These are phyloP conservation scores for Neofusicoccum umdonicola DNA, from an alignment of 2,329 filamentous ascomycete species.

Conservation along the genomic window DNA sequence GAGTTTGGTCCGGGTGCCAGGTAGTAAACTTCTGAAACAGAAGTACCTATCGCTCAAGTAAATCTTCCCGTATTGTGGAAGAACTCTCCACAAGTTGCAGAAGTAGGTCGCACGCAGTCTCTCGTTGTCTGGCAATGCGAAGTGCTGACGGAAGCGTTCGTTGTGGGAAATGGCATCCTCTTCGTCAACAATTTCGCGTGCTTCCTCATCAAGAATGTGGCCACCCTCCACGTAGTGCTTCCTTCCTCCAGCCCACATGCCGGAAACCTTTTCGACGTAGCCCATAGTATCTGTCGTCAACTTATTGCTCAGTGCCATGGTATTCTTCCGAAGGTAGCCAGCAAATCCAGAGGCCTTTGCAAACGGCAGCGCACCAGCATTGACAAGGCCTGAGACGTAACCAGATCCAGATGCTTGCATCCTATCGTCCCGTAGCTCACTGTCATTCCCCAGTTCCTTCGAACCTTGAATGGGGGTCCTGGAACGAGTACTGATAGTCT, in stretches of 20 bases:
- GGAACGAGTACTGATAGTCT: conserved; percentile 7
- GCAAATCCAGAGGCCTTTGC: conserved; percentile 81
- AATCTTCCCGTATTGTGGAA: conserved; percentile 93
- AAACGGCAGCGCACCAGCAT: conserved; percentile 70
- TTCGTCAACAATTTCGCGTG: conserved; percentile 56
- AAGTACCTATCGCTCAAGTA: conserved; percentile 87
- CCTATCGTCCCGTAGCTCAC: conserved; percentile 7
- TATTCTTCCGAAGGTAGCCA: conserved; percentile 74
- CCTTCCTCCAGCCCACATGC: conserved; percentile 90
- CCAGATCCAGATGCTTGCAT: conserved; percentile 10
- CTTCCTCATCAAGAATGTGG: conserved; percentile 61
- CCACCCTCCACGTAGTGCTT: conserved; percentile 81
- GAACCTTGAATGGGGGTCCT: conserved; percentile 8
- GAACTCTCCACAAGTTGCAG: conserved; percentile 82
- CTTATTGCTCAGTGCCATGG: conserved; percentile 76
- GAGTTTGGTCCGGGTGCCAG: conserved; percentile 85
- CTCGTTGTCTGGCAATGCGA: conserved; percentile 81
- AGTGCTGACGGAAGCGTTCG: conserved; percentile 79
- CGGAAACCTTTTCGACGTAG: conserved; percentile 93
- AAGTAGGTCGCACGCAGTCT: conserved; percentile 86
- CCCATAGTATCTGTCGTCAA: conserved; percentile 91
- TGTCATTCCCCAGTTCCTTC: background rate
- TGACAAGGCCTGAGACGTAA: conserved; percentile 52
- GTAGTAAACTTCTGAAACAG: conserved; percentile 88
- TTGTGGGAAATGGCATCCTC: conserved; percentile 54